Conservation (phyloP, 2,329 filamentous ascomycete species). For the Pseudocercospora fijiensis region DNA sequence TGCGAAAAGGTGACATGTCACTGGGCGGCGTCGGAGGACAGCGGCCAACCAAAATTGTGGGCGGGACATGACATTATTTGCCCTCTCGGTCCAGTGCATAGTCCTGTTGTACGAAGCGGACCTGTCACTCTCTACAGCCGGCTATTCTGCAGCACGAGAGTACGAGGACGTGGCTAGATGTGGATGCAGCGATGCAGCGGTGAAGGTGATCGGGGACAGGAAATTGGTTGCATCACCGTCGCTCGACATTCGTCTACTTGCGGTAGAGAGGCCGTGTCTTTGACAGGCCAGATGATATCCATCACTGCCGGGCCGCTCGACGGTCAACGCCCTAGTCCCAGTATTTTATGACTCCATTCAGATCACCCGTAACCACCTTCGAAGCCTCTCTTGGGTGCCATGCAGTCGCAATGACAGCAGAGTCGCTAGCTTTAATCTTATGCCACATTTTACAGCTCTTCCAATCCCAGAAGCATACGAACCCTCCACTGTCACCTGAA, state of each 20-base stretch:
- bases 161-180: background rate
- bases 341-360: constrained; percentile 85
- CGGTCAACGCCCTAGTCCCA: constrained; percentile 69
- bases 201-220: background rate
- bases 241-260: background rate
- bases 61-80: background rate
- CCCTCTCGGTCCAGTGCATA: background rate
- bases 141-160: background rate
- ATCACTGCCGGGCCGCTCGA: background rate
- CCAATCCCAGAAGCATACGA: constrained; percentile 97
- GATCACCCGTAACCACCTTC: constrained; percentile 85
- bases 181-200: background rate
- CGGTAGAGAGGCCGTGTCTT: background rate
- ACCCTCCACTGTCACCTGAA: constrained; percentile 83
- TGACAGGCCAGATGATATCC: background rate
- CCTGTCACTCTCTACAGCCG: background rate
- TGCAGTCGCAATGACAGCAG: constrained; percentile 78
- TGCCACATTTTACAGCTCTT: constrained; percentile 99
- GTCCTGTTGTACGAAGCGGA: background rate
- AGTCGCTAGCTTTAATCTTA: constrained; percentile 83
- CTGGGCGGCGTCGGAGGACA: background rate
- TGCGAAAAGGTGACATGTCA: background rate
- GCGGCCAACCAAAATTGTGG: background rate
- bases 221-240: background rate
- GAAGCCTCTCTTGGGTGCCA: constrained; percentile 98